These are phyloP conservation scores for Phytophthora pini DNA, from an alignment of 352 stramenopile species.

Conservation along the genomic window DNA sequence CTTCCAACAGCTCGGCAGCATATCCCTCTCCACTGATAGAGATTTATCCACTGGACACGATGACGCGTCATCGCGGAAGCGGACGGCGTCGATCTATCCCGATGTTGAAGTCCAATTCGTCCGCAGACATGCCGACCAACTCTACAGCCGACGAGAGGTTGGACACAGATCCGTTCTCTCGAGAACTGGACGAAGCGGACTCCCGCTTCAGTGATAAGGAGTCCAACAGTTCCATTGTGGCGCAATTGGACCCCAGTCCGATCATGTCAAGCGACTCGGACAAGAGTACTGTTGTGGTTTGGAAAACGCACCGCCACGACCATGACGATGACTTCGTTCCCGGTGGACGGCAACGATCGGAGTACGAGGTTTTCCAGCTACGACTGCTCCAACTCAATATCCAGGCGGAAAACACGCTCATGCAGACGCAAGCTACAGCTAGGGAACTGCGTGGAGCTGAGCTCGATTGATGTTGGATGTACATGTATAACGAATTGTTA, in stretches of 20 bases:
- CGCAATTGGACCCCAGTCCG: constrained; percentile 23
- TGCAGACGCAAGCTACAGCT: constrained; percentile 24
- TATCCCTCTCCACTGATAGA: constrained; percentile 11
- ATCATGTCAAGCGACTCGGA: constrained; percentile 20
- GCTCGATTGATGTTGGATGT: constrained; percentile 25
- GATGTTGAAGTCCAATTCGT: constrained; percentile 12
- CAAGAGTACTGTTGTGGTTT: constrained; percentile 24
- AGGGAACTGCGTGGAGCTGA: constrained; percentile 16
- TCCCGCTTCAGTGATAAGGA: constrained; percentile 42
- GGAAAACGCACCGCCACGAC: not conserved
- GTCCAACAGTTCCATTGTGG: constrained; percentile 23
- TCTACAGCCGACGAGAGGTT: constrained; percentile 33
- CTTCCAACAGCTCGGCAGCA: not conserved
- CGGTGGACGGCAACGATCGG: not conserved
- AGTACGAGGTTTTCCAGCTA: constrained; percentile 23
- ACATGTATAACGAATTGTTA: not conserved
- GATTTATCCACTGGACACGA: constrained; percentile 23
- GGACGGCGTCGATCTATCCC: constrained; percentile 1
- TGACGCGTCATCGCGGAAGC: constrained; percentile 16
- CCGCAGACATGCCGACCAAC: constrained; percentile 23
- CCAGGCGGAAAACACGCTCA: constrained; percentile 23
- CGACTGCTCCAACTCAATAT: constrained; percentile 30
- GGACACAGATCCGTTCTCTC: constrained; percentile 27
- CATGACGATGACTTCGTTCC: constrained; percentile 32
- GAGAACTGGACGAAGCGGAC: constrained; percentile 41